phyloP scores from a whole-genome alignment of 805 yeast genomes.

The Monosporozyma servazzii region DNA sequence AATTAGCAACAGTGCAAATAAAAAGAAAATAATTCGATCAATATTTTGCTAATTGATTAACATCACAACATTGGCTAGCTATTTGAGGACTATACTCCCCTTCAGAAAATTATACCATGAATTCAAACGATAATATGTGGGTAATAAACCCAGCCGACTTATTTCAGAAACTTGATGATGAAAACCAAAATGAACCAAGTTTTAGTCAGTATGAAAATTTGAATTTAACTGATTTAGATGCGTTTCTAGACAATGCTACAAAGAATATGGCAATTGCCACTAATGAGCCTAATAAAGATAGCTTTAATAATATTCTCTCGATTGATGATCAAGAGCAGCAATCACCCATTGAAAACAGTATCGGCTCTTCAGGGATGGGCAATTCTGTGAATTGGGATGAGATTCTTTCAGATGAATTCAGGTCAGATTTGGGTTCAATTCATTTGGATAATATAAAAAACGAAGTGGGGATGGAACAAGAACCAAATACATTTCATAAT shows the following conservation, averaged over 20 bases:
- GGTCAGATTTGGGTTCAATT: not conserved
- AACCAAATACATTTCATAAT: not conserved
- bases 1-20: not conserved
- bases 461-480: not conserved
- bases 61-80: not conserved
- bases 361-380: not conserved
- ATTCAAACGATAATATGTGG: not conserved
- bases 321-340: not conserved
- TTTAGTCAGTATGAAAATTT: not conserved
- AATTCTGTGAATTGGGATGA: not conserved
- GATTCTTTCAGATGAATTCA: not conserved
- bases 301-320: not conserved
- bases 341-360: not conserved
- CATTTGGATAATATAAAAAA: not conserved
- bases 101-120: not conserved
- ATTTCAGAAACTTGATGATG: not conserved
- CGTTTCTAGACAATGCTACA: not conserved
- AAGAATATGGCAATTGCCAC: not conserved
- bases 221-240: not conserved
- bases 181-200: not conserved
- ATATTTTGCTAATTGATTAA: not conserved
- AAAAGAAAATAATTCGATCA: too few species aligned
- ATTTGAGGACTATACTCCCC: not conserved
- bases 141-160: conserved; percentile 1
- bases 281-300: not conserved